phyloP scores from a whole-genome alignment of 306 rosid genomes.

The Echinosophora koreensis region DNA sequence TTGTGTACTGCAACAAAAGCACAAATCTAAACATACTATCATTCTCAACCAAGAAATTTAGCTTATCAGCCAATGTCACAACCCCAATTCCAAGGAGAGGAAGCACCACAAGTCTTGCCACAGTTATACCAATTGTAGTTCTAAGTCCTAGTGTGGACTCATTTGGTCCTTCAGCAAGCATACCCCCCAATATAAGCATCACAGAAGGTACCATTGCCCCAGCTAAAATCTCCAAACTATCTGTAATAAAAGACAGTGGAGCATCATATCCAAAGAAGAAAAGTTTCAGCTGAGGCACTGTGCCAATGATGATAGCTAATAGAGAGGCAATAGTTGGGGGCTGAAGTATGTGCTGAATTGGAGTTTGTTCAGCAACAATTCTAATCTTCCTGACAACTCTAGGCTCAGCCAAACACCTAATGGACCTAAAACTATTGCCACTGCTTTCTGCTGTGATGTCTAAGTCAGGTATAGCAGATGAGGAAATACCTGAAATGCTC shows the following conservation, averaged over 20 bases:
- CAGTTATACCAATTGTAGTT: conserved; percentile 62
- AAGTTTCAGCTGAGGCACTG: conserved; percentile 60
- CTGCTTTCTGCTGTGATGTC: conserved; percentile 44
- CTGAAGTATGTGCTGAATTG: conserved; percentile 65
- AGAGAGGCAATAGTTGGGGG: conserved; percentile 73
- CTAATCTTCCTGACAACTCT: conserved; percentile 63
- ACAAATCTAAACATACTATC: conserved; percentile 63
- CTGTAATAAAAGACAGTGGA: conserved; percentile 59
- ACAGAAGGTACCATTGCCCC: conserved; percentile 66
- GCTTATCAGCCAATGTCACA: conserved; percentile 52
- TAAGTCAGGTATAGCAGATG: conserved; percentile 44
- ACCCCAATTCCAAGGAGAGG: conserved; percentile 63
- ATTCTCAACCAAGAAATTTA: conserved; percentile 50
- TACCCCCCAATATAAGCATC: conserved; percentile 72
- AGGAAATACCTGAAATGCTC: conserved; percentile 45
- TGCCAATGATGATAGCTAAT: conserved; percentile 59
- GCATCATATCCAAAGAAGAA: conserved; percentile 62
- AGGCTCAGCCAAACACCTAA: conserved; percentile 66
- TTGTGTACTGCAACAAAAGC: conserved; percentile 67
- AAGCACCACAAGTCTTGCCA: conserved; percentile 65
- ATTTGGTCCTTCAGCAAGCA: conserved; percentile 77
- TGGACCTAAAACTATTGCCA: conserved; percentile 50
- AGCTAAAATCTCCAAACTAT: conserved; percentile 59
- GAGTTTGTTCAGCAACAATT: conserved; percentile 65
- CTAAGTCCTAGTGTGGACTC: conserved; percentile 60